These are phyloP conservation scores for Ascochyta viciae-villosae DNA, from an alignment of 2,329 filamentous ascomycete species.

Conservation along the genomic window DNA sequence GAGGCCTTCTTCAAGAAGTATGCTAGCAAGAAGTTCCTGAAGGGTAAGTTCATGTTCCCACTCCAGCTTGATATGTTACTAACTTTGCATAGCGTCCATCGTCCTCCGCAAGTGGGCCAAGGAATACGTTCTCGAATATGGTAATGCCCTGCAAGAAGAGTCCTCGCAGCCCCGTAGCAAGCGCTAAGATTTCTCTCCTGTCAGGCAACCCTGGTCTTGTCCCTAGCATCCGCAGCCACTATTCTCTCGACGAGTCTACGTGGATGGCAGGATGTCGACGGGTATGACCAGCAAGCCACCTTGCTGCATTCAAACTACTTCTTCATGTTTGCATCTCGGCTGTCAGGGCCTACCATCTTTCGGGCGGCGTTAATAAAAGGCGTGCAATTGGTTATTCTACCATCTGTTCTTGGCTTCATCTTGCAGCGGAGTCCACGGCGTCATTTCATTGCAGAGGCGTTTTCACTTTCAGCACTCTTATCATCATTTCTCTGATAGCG, in stretches of 20 bases:
- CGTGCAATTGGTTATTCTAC: conserved; percentile 38
- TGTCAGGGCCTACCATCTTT: conserved; percentile 27
- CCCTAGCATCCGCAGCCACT: conserved; percentile 19
- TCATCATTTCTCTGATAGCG: conserved; percentile 47
- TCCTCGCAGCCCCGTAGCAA: conserved; percentile 32
- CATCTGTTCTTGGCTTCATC: conserved; percentile 33
- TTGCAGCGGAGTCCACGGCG: conserved; percentile 38
- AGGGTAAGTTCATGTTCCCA: conserved; percentile 68
- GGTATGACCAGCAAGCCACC: conserved; percentile 14
- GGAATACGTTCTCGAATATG: conserved; percentile 60
- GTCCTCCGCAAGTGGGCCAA: conserved; percentile 93
- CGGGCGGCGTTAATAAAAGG: conserved; percentile 47
- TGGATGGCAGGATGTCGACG: not conserved
- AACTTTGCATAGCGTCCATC: conserved; percentile 73
- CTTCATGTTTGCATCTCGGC: conserved; percentile 48
- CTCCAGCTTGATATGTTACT: conserved; percentile 6
- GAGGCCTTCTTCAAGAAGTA: conserved; percentile 99
- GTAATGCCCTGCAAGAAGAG: conserved; percentile 41
- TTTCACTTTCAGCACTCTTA: conserved; percentile 35
- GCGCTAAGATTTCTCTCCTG: conserved; percentile 29
- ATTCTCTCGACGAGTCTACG: conserved; percentile 1
- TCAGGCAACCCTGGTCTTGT: conserved; percentile 27
- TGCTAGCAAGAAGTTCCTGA: conserved; percentile 98
- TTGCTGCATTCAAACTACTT: conserved; percentile 19
- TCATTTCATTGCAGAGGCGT: conserved; percentile 36